Evolutionary conservation across 2,329 filamentous ascomycete species (phyloP).

Genomic region (Emmonsia crescens): DNA sequence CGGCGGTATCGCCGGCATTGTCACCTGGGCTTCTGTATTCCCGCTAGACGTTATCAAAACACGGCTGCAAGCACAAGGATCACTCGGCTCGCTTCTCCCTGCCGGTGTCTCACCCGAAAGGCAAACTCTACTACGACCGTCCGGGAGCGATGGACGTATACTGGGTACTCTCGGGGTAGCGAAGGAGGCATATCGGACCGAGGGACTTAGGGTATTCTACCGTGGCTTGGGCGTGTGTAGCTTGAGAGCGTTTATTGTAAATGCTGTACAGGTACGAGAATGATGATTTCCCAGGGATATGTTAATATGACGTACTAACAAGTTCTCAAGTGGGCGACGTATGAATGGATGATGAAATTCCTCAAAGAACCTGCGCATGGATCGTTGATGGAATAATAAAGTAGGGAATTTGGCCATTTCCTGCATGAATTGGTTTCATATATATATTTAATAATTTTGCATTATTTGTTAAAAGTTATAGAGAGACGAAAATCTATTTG

Average conservation of each 20-base stretch:
- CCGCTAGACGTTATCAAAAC: conserved; percentile 91
- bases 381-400: not conserved
- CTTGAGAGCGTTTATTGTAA: conserved; percentile 77
- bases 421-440: not conserved
- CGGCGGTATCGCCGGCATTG: conserved; percentile 75
- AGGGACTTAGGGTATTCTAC: conserved; percentile 56
- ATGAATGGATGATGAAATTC: conserved; percentile 70
- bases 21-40: conserved; percentile 84
- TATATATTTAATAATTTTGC: not conserved
- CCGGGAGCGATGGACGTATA: conserved; percentile 12
- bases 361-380: conserved; percentile 16
- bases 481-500: not conserved
- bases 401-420: not conserved
- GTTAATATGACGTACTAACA: conserved; percentile 5
- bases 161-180: conserved; percentile 54
- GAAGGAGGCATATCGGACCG: conserved; percentile 52
- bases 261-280: conserved; percentile 58
- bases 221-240: conserved; percentile 71
- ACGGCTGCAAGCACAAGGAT: conserved; percentile 64
- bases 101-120: conserved; percentile 13
- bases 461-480: not conserved
- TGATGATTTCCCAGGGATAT: not conserved
- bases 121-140: conserved; percentile 16
- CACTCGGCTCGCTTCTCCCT: not conserved
- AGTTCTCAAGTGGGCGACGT: conserved; percentile 62